A percentile compares a stretch with the other conserved stretches of the same genome.
Evolutionary conservation across 306 rosid genomes (phyloP).

Genomic region (Cicer bijugum): DNA sequence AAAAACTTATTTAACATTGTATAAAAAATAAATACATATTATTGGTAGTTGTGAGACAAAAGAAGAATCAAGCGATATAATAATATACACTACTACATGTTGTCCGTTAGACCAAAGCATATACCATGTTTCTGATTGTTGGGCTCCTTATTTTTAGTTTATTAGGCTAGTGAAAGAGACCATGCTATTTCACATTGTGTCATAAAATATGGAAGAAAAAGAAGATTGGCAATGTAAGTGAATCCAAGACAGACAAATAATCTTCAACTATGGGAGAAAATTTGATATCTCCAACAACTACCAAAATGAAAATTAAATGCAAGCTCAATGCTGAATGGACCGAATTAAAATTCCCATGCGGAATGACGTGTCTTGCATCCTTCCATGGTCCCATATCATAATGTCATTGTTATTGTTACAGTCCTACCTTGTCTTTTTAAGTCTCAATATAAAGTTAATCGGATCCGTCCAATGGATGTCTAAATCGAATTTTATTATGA

Average conservation of each 20-base stretch:
- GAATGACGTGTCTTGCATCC: conserved; percentile 28
- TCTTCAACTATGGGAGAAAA: conserved; percentile 5
- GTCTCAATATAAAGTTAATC: too few relatives aligned
- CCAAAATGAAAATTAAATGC: conserved; percentile 38
- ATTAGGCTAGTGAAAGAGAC: conserved; percentile 12
- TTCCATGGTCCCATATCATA: conserved; percentile 47
- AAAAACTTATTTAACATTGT: too few relatives aligned
- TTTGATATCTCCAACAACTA: conserved; percentile 12
- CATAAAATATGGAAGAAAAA: neutral
- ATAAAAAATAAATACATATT: neutral
- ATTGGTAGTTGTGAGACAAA: conserved; percentile 18
- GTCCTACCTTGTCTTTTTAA: neutral
- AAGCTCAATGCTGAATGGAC: conserved; percentile 44
- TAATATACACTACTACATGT: neutral
- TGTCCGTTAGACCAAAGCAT: conserved; percentile 19
- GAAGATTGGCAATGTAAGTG: neutral
- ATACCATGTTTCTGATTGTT: conserved; percentile 4
- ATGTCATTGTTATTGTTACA: neutral
- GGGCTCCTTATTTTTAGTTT: conserved; percentile 26
- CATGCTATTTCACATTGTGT: neutral
- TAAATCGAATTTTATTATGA: too few relatives aligned
- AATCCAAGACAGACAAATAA: conserved; percentile 26
- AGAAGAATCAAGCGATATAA: conserved; percentile 3
- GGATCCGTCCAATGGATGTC: too few relatives aligned
- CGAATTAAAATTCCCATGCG: conserved; percentile 43